These are phyloP conservation scores for Purpureocillium takamizusanense DNA, from an alignment of 2,329 filamentous ascomycete genomes.

Conservation along the genomic window DNA sequence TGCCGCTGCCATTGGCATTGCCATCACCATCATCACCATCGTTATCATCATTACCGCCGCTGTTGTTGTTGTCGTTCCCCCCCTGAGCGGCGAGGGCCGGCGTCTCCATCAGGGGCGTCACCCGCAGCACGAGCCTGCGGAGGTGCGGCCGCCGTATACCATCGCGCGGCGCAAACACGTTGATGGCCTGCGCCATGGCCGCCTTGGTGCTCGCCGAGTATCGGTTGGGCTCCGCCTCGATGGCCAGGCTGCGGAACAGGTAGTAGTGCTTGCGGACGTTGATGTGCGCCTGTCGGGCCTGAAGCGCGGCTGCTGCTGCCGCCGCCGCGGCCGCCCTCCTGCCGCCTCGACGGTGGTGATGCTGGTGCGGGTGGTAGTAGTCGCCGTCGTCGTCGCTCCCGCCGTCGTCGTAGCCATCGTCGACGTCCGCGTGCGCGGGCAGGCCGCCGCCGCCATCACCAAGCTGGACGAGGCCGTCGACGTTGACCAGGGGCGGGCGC, in stretches of 20 bases:
- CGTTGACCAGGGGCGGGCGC: conserved; percentile 8
- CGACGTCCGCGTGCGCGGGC: conserved; percentile 5
- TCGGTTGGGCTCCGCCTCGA: conserved; percentile 35
- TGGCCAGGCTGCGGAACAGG: conserved; percentile 29
- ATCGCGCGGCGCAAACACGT: conserved; percentile 19
- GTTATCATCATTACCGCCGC: no score
- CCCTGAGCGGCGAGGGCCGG: neutral
- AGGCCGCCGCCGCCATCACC: conserved; percentile 5
- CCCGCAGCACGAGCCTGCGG: conserved; percentile 31
- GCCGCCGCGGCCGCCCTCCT: neutral
- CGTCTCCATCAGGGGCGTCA: conserved; percentile 19
- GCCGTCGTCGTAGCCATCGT: conserved; percentile 3
- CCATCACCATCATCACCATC: conserved; percentile 1
- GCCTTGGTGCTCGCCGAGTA: conserved; percentile 12
- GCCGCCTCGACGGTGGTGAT: neutral
- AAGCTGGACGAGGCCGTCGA: conserved; percentile 6
- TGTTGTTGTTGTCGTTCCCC: neutral
- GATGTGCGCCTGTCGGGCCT: conserved; percentile 12
- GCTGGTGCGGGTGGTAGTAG: no score
- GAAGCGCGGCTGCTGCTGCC: neutral
- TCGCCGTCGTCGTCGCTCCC: neutral
- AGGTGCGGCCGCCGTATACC: conserved; percentile 15
- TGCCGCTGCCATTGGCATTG: neutral
- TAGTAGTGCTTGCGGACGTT: conserved; percentile 24
- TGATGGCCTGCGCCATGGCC: conserved; percentile 26